phyloP scores from a whole-genome alignment of 176 grass and related monocot genomes.

The Zea mays region DNA sequence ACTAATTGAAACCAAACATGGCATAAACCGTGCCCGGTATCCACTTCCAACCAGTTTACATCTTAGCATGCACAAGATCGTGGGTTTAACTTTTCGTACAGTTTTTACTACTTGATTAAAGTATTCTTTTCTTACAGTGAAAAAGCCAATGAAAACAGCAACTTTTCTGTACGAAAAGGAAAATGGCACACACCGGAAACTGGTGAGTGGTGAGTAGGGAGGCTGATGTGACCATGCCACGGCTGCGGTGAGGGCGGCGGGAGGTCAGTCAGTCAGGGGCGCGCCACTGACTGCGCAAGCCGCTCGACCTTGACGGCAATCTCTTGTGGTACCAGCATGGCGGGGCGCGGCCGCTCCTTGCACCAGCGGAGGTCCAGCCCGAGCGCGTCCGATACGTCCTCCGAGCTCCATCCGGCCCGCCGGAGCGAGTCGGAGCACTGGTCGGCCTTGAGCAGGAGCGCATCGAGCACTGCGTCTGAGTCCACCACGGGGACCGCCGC shows the following conservation, averaged over 20 bases:
- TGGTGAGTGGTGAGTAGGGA: no score
- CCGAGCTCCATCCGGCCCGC: conserved; percentile 72
- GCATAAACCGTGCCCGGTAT: no score
- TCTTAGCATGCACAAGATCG: no score
- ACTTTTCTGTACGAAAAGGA: no score
- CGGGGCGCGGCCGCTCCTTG: conserved; percentile 31
- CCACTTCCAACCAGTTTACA: no score
- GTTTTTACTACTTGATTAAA: no score
- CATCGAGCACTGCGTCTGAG: conserved; percentile 49
- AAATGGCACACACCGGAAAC: no score
- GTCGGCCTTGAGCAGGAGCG: conserved; percentile 60
- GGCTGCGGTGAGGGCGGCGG: background rate
- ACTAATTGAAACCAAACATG: no score
- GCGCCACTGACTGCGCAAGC: conserved; percentile 48
- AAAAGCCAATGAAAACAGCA: no score
- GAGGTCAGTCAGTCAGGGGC: background rate
- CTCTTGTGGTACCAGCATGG: conserved; percentile 47
- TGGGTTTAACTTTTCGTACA: no score
- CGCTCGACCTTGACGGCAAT: conserved; percentile 65
- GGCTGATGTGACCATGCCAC: background rate
- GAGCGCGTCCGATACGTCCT: conserved; percentile 69
- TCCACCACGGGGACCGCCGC: conserved; percentile 20
- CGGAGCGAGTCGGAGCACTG: conserved; percentile 65
- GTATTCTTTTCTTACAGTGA: no score
- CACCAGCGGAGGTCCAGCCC: conserved; percentile 48